Conservation (phyloP, 2,329 filamentous ascomycete genomes). For the Neospermospora avenae region DNA sequence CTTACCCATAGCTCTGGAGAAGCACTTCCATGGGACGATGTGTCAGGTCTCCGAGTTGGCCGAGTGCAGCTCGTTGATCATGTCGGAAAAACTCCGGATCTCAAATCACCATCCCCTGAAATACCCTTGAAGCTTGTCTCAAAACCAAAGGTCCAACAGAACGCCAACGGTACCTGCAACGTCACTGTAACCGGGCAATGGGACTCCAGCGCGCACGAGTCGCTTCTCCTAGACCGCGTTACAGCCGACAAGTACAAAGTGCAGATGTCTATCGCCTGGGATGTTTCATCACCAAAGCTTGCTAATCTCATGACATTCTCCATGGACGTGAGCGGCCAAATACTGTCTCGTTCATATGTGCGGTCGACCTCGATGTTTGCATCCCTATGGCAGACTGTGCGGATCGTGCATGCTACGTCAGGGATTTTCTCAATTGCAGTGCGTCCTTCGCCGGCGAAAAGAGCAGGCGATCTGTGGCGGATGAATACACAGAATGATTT, state of each 20-base stretch:
- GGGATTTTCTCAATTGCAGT: constrained; percentile 84
- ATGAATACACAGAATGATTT: constrained; percentile 95
- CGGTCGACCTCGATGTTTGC: constrained; percentile 85
- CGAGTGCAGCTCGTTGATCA: constrained; percentile 81
- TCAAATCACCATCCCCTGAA: constrained; percentile 68
- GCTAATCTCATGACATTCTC: constrained; percentile 87
- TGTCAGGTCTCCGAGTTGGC: constrained; percentile 73
- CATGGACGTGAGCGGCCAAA: constrained; percentile 76
- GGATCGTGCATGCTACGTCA: constrained; percentile 83
- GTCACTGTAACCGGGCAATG: constrained; percentile 88
- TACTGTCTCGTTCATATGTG: constrained; percentile 78
- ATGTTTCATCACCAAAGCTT: constrained; percentile 77
- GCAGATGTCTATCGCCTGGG: constrained; percentile 83
- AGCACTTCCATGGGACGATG: constrained; percentile 81
- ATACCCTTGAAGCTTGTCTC: constrained; percentile 74
- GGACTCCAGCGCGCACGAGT: constrained; percentile 92
- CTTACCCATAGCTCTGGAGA: constrained; percentile 91
- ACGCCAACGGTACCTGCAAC: constrained; percentile 85
- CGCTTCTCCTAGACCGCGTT: constrained; percentile 86
- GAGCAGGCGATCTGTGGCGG: constrained; percentile 89
- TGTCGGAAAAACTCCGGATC: constrained; percentile 78
- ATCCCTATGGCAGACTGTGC: constrained; percentile 77
- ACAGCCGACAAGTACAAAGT: constrained; percentile 92
- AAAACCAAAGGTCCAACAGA: constrained; percentile 75
- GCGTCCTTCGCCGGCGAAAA: constrained; percentile 84